Conservation (phyloP, 179 eudicot genomes). For the Drosera spatulata region DNA sequence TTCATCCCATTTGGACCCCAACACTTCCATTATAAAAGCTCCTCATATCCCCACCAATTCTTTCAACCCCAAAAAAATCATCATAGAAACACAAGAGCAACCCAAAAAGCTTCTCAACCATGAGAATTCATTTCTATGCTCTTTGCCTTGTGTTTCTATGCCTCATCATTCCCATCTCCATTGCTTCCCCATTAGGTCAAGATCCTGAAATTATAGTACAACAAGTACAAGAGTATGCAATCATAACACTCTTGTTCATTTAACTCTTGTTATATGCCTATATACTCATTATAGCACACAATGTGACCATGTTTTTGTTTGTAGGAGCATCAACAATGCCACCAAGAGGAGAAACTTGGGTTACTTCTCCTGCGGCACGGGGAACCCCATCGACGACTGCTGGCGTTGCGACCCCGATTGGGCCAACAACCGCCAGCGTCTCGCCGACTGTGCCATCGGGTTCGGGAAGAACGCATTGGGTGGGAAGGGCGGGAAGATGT, state of each 20-base stretch:
- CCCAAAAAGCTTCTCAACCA: not conserved
- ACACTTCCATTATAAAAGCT: slow-evolving; percentile 4
- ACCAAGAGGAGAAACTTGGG: slow-evolving; percentile 35
- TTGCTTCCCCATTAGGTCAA: slow-evolving; percentile 21
- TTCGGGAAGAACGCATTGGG: slow-evolving; percentile 50
- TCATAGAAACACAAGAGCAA: too few relatives aligned
- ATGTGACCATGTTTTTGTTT: not conserved
- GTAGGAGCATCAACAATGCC: slow-evolving; percentile 25
- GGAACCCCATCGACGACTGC: slow-evolving; percentile 15
- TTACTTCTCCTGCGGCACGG: not conserved
- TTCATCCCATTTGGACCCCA: not conserved
- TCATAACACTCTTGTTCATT: not conserved
- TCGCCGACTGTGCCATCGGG: slow-evolving; percentile 49
- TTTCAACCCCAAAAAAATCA: not conserved
- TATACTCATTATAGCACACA: not conserved
- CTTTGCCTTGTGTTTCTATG: slow-evolving; percentile 1
- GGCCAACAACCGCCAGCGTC: slow-evolving; percentile 28
- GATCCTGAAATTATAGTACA: slow-evolving; percentile 37
- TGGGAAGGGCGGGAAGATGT: slow-evolving; percentile 30
- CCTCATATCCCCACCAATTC: not conserved
- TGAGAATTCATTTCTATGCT: slow-evolving; percentile 12
- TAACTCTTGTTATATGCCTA: not conserved
- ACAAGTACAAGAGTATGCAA: slow-evolving; percentile 36
- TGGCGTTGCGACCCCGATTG: slow-evolving; percentile 46
- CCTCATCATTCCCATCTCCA: slow-evolving; percentile 4